phyloP scores from a whole-genome alignment of 495 filamentous ascomycete genomes.

The Penicillium canariense region DNA sequence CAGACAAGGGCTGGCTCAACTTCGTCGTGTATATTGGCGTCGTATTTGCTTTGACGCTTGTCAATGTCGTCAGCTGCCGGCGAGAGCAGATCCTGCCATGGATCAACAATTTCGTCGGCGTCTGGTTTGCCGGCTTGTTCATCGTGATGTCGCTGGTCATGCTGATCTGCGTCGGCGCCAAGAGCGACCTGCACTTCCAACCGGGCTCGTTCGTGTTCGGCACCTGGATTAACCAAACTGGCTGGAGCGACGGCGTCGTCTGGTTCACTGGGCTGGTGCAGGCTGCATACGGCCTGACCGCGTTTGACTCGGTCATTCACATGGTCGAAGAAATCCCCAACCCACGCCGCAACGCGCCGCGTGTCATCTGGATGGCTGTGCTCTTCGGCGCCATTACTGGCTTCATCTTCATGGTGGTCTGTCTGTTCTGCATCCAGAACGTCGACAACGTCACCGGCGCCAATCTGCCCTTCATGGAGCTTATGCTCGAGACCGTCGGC shows the following conservation, averaged over 20 bases:
- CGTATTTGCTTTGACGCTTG: constrained; percentile 35
- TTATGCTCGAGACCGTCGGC: constrained; percentile 42
- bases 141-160: constrained; percentile 42
- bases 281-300: constrained; percentile 59
- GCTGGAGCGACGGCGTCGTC: constrained; percentile 60
- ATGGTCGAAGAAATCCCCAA: constrained; percentile 55
- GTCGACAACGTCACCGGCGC: constrained; percentile 55
- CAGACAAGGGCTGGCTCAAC: constrained; percentile 40
- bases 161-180: constrained; percentile 43
- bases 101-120: constrained; percentile 49
- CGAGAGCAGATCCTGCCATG: constrained; percentile 43
- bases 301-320: constrained; percentile 62
- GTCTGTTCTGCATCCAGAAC: constrained; percentile 70
- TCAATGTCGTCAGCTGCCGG: constrained; percentile 48
- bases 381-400: constrained; percentile 54
- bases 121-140: constrained; percentile 46
- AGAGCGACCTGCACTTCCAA: constrained; percentile 38
- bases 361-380: constrained; percentile 43
- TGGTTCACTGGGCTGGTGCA: constrained; percentile 64
- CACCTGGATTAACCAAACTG: constrained; percentile 58
- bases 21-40: constrained; percentile 46
- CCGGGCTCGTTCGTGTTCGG: constrained; percentile 53
- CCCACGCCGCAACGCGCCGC: constrained; percentile 41
- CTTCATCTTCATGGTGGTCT: constrained; percentile 70
- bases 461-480: constrained; percentile 46